A percentile compares a stretch with the other conserved stretches of the same genome.
These are phyloP conservation scores for Phytophthora multivora DNA, from an alignment of 352 stramenopile genomes.

Conservation along the genomic window DNA sequence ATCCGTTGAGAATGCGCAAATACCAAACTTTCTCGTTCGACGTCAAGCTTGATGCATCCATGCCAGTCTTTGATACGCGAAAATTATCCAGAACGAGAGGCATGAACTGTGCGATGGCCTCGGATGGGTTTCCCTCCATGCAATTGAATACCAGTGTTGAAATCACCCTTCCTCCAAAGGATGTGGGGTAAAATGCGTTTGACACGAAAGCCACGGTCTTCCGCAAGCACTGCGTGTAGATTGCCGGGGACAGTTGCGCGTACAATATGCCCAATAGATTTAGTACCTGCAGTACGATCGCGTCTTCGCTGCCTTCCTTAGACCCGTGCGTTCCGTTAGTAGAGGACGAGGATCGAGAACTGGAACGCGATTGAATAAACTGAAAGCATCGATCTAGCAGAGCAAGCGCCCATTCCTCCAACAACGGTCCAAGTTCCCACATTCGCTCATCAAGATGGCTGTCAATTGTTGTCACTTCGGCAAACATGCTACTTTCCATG, in stretches of 20 bases:
- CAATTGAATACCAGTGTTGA: constrained; percentile 57
- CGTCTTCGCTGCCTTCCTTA: constrained; percentile 43
- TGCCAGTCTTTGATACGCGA: constrained; percentile 34
- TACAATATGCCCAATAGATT: constrained; percentile 70
- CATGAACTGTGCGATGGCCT: constrained; percentile 51
- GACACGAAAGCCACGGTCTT: constrained; percentile 63
- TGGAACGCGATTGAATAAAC: constrained; percentile 64
- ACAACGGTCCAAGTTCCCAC: constrained; percentile 60
- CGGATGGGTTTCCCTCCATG: constrained; percentile 45
- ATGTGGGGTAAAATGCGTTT: constrained; percentile 65
- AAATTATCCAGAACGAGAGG: constrained; percentile 56
- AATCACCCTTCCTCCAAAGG: constrained; percentile 66
- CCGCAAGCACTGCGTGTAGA: constrained; percentile 58
- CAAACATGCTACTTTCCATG: constrained; percentile 55
- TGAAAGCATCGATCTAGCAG: constrained; percentile 69
- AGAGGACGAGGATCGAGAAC: constrained; percentile 35
- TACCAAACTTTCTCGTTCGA: constrained; percentile 73
- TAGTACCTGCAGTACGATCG: constrained; percentile 58
- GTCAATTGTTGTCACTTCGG: constrained; percentile 32
- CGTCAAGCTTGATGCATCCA: constrained; percentile 47
- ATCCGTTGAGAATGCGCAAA: constrained; percentile 57
- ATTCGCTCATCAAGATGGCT: constrained; percentile 50
- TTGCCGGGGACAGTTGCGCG: constrained; percentile 60
- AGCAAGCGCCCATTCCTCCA: constrained; percentile 72
- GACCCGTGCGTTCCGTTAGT: constrained; percentile 17